Evolutionary conservation across 2,329 filamentous ascomycete species (phyloP).

Genomic region (Venturia oleaginea): DNA sequence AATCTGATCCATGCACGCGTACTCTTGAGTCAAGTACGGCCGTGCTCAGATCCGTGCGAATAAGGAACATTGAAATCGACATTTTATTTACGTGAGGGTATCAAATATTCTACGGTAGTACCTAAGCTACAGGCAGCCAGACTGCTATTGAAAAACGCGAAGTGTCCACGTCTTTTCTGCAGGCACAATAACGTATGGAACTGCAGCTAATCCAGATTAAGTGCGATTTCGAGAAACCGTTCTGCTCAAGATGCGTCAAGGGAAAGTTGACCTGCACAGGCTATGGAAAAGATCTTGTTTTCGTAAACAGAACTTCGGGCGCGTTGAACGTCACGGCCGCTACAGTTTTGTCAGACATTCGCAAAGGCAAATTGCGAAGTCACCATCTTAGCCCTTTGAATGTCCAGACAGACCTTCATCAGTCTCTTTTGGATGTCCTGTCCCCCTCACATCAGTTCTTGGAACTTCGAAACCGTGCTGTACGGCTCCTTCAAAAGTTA

Average conservation of each 20-base stretch:
- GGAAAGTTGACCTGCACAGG: background rate
- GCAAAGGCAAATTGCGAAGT: background rate
- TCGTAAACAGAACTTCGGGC: constrained; percentile 6
- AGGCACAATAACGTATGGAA: no score
- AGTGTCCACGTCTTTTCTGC: no score
- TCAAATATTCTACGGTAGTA: no score
- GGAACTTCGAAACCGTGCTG: background rate
- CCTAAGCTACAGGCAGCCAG: no score
- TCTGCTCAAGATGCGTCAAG: constrained; percentile 4
- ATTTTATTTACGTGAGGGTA: no score
- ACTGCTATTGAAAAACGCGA: no score
- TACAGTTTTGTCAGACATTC: background rate
- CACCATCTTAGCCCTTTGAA: background rate
- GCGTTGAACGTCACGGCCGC: background rate
- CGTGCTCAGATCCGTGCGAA: no score
- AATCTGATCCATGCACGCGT: no score
- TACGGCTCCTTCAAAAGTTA: background rate
- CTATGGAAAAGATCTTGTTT: constrained; percentile 1
- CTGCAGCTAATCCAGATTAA: background rate
- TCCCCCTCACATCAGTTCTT: background rate
- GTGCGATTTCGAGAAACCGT: constrained; percentile 4
- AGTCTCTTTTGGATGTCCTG: background rate
- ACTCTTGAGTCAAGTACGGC: no score
- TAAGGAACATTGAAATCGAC: no score
- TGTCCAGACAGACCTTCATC: background rate